Base-by-base conservation (phyloP, 345 rosid genomes). In the Eucalyptus marginata region DNA sequence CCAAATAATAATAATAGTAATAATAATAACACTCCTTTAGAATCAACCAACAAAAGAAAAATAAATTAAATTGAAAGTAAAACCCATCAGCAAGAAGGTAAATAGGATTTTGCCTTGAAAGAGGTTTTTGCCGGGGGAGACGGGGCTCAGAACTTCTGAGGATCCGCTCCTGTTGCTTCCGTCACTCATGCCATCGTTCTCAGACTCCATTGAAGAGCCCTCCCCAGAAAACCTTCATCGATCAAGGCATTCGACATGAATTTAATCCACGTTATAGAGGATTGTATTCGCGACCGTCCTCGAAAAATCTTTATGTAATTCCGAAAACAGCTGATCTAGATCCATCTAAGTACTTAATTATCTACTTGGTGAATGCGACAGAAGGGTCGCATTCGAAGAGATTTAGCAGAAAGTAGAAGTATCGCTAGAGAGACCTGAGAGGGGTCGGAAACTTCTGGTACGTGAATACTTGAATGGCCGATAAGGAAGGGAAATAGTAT, bases 401-500 rank as follows among this genome's bases (percentile, higher is more conserved):
- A 36, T 76, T 71, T 76, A 76, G 83, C 47, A 36, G 25, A 10
- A 36, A 71, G 46, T 36, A 68, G 62, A 9, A 71, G 83, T 20
- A 76, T 76, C 9, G 12, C 14, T 20, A 40, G 81, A 40, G 81
- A 91, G 10, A 94, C 56, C 87, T 87, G 88, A 91, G 92, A 10
- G 93, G 88, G 29, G 90, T 91, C 56, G 94, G 92, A 86, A 90
- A 94, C 6, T 90, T 91, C 10, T 95, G 94, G 89, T 95, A 96
- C 76, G 90, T 85, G 90, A 96, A 98, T 88, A 97, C 87, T 92
- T 97, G 99, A 93, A 98, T 95, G 87, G 96, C 99, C 8, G 99
- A 98, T 89, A 97, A 93, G 92, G 94, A 98, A 8, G 99, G 99
- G 31, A 95, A 98, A 91, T 98, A 98, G 84, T 96, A 98, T 92